Evolutionary conservation across 305 asterid species (phyloP).

Genomic region (Striga hermonthica): DNA sequence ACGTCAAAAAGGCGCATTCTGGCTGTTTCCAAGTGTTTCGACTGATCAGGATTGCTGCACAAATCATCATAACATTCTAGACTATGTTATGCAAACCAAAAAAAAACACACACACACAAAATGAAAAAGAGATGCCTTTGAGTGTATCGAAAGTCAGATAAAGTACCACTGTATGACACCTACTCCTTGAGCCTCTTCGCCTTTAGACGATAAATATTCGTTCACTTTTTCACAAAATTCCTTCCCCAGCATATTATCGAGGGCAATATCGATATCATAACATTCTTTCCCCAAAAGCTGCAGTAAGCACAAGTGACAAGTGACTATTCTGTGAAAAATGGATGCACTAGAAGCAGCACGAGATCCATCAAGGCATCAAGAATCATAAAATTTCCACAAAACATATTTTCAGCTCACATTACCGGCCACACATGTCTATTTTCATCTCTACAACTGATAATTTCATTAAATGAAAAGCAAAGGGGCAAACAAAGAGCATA

Average conservation of each 20-base stretch:
- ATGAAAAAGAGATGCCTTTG: constrained; percentile 44
- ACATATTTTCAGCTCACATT: background rate
- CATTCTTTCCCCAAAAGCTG: constrained; percentile 93
- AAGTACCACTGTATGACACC: too few relatives aligned
- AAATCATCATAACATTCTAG: constrained; percentile 16
- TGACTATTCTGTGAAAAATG: background rate
- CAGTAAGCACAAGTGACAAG: constrained; percentile 24
- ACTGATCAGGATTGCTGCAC: constrained; percentile 92
- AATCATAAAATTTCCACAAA: background rate
- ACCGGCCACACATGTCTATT: background rate
- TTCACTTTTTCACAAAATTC: constrained; percentile 90
- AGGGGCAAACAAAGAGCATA: background rate
- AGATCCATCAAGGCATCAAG: background rate
- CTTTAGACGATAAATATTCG: constrained; percentile 55
- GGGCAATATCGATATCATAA: constrained; percentile 86
- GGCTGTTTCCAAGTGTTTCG: constrained; percentile 98
- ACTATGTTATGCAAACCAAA: background rate
- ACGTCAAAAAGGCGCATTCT: constrained; percentile 75
- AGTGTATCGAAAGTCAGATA: constrained; percentile 41
- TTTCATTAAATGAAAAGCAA: background rate
- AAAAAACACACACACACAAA: background rate
- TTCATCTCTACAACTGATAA: background rate
- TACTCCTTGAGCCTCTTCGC: constrained; percentile 64
- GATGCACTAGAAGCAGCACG: too few relatives aligned
- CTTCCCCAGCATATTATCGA: constrained; percentile 83